Evolutionary conservation across 208 protist genomes (phyloP).

Genomic region (Leishmania tropica): DNA sequence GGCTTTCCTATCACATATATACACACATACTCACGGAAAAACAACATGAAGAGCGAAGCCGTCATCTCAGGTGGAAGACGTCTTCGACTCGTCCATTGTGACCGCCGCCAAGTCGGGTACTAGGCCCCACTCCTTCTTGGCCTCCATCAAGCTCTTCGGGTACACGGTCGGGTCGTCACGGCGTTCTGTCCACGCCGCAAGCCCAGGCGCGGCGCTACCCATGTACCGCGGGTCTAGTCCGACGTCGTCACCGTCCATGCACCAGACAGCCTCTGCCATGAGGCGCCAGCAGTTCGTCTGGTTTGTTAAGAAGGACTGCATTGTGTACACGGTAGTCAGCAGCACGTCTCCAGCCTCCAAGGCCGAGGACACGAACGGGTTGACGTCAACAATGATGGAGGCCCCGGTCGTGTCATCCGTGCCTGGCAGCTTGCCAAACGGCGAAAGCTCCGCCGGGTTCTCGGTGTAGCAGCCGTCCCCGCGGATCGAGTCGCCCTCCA

Average conservation of each 20-base stretch:
- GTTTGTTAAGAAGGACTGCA: slow-evolving; percentile 83
- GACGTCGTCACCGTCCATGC: slow-evolving; percentile 86
- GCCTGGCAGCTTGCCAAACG: slow-evolving; percentile 65
- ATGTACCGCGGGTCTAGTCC: slow-evolving; percentile 82
- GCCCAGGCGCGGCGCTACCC: slow-evolving; percentile 49
- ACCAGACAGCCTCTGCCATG: slow-evolving; percentile 79
- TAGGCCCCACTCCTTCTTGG: slow-evolving; percentile 78
- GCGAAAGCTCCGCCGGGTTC: slow-evolving; percentile 64
- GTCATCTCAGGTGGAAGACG: neutral
- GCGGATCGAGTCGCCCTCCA: slow-evolving; percentile 66
- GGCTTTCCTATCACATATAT: neutral
- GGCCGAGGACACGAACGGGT: slow-evolving; percentile 67
- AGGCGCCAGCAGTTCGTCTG: slow-evolving; percentile 71
- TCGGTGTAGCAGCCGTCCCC: slow-evolving; percentile 85
- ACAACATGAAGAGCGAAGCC: neutral
- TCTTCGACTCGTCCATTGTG: neutral
- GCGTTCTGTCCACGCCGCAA: slow-evolving; percentile 50
- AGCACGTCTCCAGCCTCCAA: slow-evolving; percentile 81
- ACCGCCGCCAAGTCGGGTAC: slow-evolving; percentile 21
- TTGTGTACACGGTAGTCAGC: slow-evolving; percentile 86
- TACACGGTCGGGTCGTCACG: slow-evolving; percentile 58
- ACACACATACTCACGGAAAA: neutral
- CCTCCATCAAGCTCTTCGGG: slow-evolving; percentile 58
- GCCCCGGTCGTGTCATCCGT: slow-evolving; percentile 61
- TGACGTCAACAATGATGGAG: slow-evolving; percentile 67